These are phyloP conservation scores for Cystofilobasidium ferigula DNA, from an alignment of 768 basidiomycete genomes.

Conservation along the genomic window DNA sequence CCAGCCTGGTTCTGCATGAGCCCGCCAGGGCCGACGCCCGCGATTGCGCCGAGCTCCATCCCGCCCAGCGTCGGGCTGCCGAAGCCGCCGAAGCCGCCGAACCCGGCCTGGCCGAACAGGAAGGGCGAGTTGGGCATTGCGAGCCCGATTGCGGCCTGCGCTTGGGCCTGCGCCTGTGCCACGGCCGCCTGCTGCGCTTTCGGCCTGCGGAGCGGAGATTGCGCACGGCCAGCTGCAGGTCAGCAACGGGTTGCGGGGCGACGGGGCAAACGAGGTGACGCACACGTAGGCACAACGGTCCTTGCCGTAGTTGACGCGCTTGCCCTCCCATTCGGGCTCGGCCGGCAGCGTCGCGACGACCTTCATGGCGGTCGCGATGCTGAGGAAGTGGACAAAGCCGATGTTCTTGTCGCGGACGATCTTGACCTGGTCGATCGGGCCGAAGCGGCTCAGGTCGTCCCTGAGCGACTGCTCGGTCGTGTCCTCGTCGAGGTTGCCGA, in stretches of 20 bases:
- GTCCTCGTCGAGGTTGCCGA: constrained; percentile 81
- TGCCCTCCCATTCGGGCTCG: constrained; percentile 87
- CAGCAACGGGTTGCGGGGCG: neutral
- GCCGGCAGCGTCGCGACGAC: constrained; percentile 87
- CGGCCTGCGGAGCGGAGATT: constrained; percentile 60
- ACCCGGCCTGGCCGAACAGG: constrained; percentile 30
- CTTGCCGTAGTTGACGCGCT: constrained; percentile 95
- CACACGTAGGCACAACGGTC: constrained; percentile 57
- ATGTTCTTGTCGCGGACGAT: constrained; percentile 99
- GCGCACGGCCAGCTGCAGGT: neutral
- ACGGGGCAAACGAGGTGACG: neutral
- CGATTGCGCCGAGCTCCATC: constrained; percentile 24
- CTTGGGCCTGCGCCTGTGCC: constrained; percentile 41
- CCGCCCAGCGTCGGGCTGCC: constrained; percentile 26
- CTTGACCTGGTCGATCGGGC: constrained; percentile 97
- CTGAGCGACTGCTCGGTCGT: constrained; percentile 76
- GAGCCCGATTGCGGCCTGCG: constrained; percentile 31
- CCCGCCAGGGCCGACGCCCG: constrained; percentile 28
- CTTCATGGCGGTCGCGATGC: constrained; percentile 89
- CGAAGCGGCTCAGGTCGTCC: constrained; percentile 83
- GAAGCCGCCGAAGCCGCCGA: constrained; percentile 30
- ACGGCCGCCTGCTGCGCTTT: constrained; percentile 69
- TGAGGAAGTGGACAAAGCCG: constrained; percentile 96
- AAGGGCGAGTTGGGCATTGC: constrained; percentile 35
- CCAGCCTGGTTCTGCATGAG: constrained; percentile 47